Base-by-base conservation (phyloP, 176 grass and related monocot species). In the Oryza coarctata region DNA sequence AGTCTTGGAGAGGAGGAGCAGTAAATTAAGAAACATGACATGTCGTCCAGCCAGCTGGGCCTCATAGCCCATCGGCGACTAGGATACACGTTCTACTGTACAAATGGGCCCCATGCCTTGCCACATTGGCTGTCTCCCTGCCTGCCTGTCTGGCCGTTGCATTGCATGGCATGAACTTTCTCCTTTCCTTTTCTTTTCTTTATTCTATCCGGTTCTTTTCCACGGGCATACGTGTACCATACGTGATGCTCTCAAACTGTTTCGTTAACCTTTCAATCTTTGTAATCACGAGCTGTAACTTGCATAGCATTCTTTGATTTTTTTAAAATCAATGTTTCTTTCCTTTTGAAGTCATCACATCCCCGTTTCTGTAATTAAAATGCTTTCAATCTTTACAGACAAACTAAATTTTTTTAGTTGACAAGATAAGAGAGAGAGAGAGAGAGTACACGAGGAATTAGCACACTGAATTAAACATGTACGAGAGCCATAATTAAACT, bases 21-120 rank as follows among this genome's bases (percentile, higher is more conserved):
- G 20, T 86, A 71, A 71, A 35, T 73, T 73, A 30, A 73, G 78
- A 82, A 86, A 86, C 88, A 68, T 89, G 83, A 71, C 83, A 60
- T 82, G 83, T 82, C 83, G 73, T 41, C 77, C 43, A 60, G 57
- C 34, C 50, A 52, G 49, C 81, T 80, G 75, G 74, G 64, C 50
- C n/a, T n/a, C 44, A 22, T 38, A 81, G 75, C 75, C 81, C 62
- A 82, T 7, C 49, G 12, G 7, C 36, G 76, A 74, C 64, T 67
- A 31, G 41, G n/a, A 39, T 67, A 36, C 50, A 63, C 35, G 47
- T 12, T 33, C 6, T 1, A 26, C 61, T 35, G 75, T 13, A 25
- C 52, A 36, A 4, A 3, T 70, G 45, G 62, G 45, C 12, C 43
- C 62, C 62, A 40, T 9, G 14, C 12, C 44, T 31, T 6, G 29